phyloP scores from a whole-genome alignment of 2,329 filamentous ascomycete species.

The Pseudopithomyces chartarum region DNA sequence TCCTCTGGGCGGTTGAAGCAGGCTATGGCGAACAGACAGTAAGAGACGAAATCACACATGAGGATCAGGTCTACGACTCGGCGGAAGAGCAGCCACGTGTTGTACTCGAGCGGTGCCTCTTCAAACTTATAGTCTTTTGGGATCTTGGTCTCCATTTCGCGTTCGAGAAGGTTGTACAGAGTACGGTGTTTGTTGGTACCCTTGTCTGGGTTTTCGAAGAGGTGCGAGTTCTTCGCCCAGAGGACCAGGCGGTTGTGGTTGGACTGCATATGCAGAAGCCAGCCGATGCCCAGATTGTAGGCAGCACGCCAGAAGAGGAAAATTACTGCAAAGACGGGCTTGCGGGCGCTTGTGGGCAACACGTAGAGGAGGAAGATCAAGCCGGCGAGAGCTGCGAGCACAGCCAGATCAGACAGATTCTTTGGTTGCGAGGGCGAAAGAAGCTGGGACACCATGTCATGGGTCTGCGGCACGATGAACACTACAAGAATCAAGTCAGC shows the following conservation, averaged over 20 bases:
- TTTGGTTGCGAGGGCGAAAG: constrained; percentile 94
- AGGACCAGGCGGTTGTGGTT: constrained; percentile 82
- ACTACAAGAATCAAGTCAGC: constrained; percentile 59
- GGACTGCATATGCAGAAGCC: constrained; percentile 86
- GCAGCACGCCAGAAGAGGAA: constrained; percentile 91
- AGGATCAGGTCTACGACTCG: constrained; percentile 94
- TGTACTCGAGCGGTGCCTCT: constrained; percentile 93
- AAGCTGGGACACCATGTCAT: constrained; percentile 98
- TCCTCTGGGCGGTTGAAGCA: constrained; percentile 82
- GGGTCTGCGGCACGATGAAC: constrained; percentile 92
- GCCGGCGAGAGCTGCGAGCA: constrained; percentile 76
- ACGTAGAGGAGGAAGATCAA: constrained; percentile 76
- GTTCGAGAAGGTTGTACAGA: constrained; percentile 82
- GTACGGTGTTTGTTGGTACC: constrained; percentile 81
- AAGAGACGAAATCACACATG: constrained; percentile 98
- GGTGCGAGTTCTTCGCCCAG: constrained; percentile 83
- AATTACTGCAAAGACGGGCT: constrained; percentile 77
- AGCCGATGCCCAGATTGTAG: constrained; percentile 94
- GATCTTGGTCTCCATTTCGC: constrained; percentile 93
- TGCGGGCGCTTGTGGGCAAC: constrained; percentile 71
- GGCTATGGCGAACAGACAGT: constrained; percentile 92
- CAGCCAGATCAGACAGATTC: constrained; percentile 83
- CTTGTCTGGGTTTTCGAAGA: constrained; percentile 84
- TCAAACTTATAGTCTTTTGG: constrained; percentile 92
- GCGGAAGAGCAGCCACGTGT: constrained; percentile 97